Evolutionary conservation across 1,284 basidiomycete genomes (phyloP).

Genomic region (Neolentinus lepideus): DNA sequence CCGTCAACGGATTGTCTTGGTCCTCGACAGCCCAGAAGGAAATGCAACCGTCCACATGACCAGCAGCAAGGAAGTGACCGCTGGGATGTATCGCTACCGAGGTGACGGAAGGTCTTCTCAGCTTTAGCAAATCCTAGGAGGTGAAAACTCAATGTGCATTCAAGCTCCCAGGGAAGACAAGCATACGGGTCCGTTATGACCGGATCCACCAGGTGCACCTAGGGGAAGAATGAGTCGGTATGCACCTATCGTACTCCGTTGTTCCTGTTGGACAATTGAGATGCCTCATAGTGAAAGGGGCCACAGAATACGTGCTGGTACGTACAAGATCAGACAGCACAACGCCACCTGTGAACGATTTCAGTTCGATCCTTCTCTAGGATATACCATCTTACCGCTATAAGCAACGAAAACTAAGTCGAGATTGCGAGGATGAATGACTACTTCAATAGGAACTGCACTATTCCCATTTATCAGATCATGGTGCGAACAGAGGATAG

Average conservation of each 20-base stretch:
- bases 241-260: slow-evolving; percentile 51
- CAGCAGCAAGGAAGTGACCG: slow-evolving; percentile 67
- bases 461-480: slow-evolving; percentile 18
- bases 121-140: slow-evolving; percentile 56
- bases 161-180: background rate
- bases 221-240: slow-evolving; percentile 68
- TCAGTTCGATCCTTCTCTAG: background rate
- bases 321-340: slow-evolving; percentile 67
- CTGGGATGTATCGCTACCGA: slow-evolving; percentile 60
- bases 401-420: slow-evolving; percentile 80
- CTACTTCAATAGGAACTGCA: slow-evolving; percentile 46
- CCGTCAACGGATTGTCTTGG: slow-evolving; percentile 73
- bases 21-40: slow-evolving; percentile 86
- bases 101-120: slow-evolving; percentile 69
- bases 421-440: slow-evolving; percentile 76
- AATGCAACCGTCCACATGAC: slow-evolving; percentile 83
- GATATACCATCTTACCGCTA: slow-evolving; percentile 42
- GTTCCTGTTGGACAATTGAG: slow-evolving; percentile 30
- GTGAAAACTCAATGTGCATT: slow-evolving; percentile 3
- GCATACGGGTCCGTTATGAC: slow-evolving; percentile 45
- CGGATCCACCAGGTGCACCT: slow-evolving; percentile 75
- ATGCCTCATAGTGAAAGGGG: slow-evolving; percentile 1
- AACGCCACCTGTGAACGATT: slow-evolving; percentile 50
- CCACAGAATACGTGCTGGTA: too few relatives aligned
- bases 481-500: background rate